Conservation (phyloP, 495 filamentous ascomycete genomes). For the Aspergillus bridgeri region DNA sequence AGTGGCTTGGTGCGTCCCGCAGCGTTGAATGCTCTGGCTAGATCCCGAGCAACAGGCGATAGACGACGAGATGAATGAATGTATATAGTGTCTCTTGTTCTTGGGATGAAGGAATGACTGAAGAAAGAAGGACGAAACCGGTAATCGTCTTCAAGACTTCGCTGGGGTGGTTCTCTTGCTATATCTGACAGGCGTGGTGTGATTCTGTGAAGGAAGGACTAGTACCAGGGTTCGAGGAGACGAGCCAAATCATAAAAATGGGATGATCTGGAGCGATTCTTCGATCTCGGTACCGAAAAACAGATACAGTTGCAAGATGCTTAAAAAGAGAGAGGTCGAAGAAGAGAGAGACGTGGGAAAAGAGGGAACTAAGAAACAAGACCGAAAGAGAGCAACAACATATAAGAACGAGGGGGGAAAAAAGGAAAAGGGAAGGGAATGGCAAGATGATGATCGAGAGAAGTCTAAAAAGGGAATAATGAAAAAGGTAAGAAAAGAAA, state of each 20-base stretch:
- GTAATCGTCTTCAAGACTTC: not conserved
- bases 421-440: constrained; percentile 19
- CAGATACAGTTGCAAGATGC: constrained; percentile 26
- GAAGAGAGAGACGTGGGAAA: constrained; percentile 30
- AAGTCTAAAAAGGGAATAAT: constrained; percentile 28
- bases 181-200: constrained; percentile 12
- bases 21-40: not conserved
- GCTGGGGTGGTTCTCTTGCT: not conserved
- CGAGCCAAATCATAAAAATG: constrained; percentile 15
- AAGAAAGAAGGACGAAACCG: constrained; percentile 7
- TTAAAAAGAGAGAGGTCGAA: constrained; percentile 24
- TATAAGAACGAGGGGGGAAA: constrained; percentile 14
- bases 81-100: constrained; percentile 19
- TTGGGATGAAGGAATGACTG: constrained; percentile 20
- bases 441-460: constrained; percentile 21
- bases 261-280: constrained; percentile 11
- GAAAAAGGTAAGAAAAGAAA: constrained; percentile 23
- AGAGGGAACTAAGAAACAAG: constrained; percentile 21
- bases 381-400: constrained; percentile 11
- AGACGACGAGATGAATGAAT: constrained; percentile 24
- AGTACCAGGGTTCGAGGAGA: constrained; percentile 25
- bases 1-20: constrained; percentile 4
- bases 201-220: constrained; percentile 29
- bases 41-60: constrained; percentile 3
- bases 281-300: constrained; percentile 17